phyloP scores from a whole-genome alignment of 2,329 filamentous ascomycete genomes.

The Curvularia lunata region DNA sequence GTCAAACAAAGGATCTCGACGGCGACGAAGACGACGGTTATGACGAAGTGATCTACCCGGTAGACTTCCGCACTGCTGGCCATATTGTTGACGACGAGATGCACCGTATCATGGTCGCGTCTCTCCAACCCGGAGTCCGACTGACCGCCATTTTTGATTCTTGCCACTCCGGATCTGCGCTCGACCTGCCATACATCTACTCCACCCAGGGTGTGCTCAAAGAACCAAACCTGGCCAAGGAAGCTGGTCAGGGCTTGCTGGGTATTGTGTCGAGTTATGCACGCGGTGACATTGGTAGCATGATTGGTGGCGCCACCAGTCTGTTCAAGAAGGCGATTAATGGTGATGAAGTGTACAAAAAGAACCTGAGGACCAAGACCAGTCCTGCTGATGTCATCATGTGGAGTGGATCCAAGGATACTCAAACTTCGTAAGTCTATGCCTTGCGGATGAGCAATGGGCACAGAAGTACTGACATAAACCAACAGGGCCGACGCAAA shows the following conservation, averaged over 20 bases:
- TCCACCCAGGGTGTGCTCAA: conserved; percentile 81
- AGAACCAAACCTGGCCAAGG: conserved; percentile 80
- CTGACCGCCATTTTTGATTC: conserved; percentile 83
- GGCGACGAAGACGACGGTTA: conserved; percentile 83
- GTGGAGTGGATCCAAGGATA: conserved; percentile 97
- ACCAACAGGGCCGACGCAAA: conserved; percentile 78
- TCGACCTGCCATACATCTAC: conserved; percentile 81
- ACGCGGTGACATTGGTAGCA: conserved; percentile 80
- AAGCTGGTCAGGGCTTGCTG: conserved; percentile 75
- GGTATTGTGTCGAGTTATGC: conserved; percentile 78
- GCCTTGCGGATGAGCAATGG: background rate
- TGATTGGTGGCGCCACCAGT: conserved; percentile 78
- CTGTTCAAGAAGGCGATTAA: conserved; percentile 86
- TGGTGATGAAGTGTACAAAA: conserved; percentile 79
- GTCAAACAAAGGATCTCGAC: conserved; percentile 79
- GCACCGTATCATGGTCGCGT: conserved; percentile 78
- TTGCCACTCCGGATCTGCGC: conserved; percentile 77
- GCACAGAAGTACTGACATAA: background rate
- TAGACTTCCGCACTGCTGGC: conserved; percentile 79
- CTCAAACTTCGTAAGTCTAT: conserved; percentile 81
- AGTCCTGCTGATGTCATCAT: conserved; percentile 95
- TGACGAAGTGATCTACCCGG: conserved; percentile 83
- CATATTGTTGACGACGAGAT: conserved; percentile 86
- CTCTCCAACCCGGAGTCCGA: conserved; percentile 81
- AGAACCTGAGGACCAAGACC: conserved; percentile 86